phyloP scores from a whole-genome alignment of 192 early-diverging fungal genomes.

The Mortierella hygrophila region DNA sequence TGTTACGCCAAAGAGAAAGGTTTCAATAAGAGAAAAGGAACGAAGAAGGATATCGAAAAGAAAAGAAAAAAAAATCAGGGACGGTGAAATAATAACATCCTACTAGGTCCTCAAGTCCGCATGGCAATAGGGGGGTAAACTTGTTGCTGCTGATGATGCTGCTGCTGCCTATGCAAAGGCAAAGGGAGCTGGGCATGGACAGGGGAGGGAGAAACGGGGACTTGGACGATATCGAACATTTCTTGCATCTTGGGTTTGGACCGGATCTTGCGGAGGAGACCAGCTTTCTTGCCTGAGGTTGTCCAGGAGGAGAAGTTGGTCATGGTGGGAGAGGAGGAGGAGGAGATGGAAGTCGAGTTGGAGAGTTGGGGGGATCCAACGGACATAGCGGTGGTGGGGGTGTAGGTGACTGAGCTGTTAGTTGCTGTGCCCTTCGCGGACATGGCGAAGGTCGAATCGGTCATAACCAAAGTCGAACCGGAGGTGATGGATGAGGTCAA shows the following conservation, averaged over 20 bases:
- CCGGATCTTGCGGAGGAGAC: conserved; percentile 43
- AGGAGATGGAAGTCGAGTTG: conserved; percentile 2
- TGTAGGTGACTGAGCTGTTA: conserved; percentile 2
- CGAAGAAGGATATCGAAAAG: not conserved
- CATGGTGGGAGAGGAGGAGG: conserved; percentile 13
- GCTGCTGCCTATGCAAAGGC: not conserved
- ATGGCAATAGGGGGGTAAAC: not conserved
- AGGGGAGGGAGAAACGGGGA: not conserved
- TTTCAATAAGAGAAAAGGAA: not conserved
- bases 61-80: not conserved
- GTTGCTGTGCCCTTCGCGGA: not conserved
- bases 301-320: conserved; percentile 16
- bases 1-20: too few relatives aligned
- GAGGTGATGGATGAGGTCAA: conserved; percentile 25
- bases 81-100: not conserved
- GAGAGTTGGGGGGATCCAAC: not conserved
- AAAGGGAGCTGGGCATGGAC: not conserved
- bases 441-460: not conserved
- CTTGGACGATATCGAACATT: conserved; percentile 26
- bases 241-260: conserved; percentile 35
- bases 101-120: not conserved
- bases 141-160: not conserved
- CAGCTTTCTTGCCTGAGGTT: conserved; percentile 20
- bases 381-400: not conserved
- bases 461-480: conserved; percentile 5